A percentile compares a stretch with the other conserved stretches of the same genome.
phyloP scores from a whole-genome alignment of 1,139 yeast species.

The Sugiyamaella castrensis region DNA sequence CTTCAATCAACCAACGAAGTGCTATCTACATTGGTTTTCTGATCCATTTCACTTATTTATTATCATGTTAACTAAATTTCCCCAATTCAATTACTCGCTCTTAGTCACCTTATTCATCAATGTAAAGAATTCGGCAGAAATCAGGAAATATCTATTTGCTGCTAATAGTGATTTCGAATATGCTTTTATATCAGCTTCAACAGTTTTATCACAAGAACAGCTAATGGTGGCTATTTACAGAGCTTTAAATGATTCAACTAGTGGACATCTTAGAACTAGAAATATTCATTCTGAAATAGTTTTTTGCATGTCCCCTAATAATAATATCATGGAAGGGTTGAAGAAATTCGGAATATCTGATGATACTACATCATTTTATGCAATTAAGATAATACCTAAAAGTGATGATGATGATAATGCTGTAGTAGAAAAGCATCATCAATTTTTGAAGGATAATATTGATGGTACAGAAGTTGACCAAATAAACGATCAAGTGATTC shows the following conservation, averaged over 20 bases:
- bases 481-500: conserved; percentile 38
- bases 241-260: conserved; percentile 44
- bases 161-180: conserved; percentile 42
- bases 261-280: conserved; percentile 46
- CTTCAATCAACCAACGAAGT: too few relatives aligned
- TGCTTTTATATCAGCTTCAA: conserved; percentile 49
- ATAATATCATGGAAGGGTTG: conserved; percentile 49
- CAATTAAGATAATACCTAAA: conserved; percentile 37
- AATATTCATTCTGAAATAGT: conserved; percentile 53
- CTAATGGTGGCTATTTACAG: conserved; percentile 49
- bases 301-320: conserved; percentile 51
- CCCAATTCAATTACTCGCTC: conserved; percentile 45
- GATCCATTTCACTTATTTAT: neutral
- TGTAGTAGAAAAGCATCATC: conserved; percentile 6
- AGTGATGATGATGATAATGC: conserved; percentile 2
- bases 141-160: conserved; percentile 40
- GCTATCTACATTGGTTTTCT: neutral
- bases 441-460: conserved; percentile 16
- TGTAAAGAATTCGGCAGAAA: conserved; percentile 44
- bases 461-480: conserved; percentile 29
- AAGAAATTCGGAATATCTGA: conserved; percentile 47
- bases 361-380: conserved; percentile 36
- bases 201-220: conserved; percentile 48
- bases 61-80: conserved; percentile 31
- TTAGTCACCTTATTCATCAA: conserved; percentile 41